Evolutionary conservation across 345 rosid species (phyloP).

Genomic region (Abelmoschus esculentus): DNA sequence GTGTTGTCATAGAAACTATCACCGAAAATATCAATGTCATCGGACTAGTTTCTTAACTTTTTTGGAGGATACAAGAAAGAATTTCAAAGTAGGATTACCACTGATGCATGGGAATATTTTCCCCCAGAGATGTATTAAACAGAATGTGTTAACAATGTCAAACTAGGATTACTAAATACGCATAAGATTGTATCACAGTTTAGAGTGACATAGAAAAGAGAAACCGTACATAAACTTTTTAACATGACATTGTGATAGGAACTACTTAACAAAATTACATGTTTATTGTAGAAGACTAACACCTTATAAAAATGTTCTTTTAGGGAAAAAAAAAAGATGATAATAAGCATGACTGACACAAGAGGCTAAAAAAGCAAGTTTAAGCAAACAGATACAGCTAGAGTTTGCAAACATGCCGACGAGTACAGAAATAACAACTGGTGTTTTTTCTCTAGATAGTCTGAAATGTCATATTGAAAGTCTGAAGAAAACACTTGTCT

Average conservation of each 20-base stretch:
- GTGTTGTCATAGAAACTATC: background rate
- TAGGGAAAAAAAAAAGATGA: background rate
- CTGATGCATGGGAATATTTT: no score
- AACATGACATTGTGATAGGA: background rate
- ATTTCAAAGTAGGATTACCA: background rate
- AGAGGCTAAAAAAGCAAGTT: background rate
- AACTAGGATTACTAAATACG: background rate
- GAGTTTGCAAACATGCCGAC: background rate
- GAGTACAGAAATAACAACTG: background rate
- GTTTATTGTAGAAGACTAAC: background rate
- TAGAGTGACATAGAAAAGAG: background rate
- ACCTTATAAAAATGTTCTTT: background rate
- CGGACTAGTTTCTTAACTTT: background rate
- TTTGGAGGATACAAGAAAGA: background rate
- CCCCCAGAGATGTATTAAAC: background rate
- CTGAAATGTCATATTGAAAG: background rate
- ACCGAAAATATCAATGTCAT: background rate
- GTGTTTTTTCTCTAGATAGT: background rate
- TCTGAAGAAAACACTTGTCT: background rate
- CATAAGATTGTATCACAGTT: background rate
- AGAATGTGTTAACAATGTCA: background rate
- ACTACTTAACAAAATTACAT: background rate
- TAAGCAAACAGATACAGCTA: background rate
- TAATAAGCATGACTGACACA: background rate
- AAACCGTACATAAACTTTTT: background rate